phyloP scores from a whole-genome alignment of 345 rosid species.

The Salix udensis region DNA sequence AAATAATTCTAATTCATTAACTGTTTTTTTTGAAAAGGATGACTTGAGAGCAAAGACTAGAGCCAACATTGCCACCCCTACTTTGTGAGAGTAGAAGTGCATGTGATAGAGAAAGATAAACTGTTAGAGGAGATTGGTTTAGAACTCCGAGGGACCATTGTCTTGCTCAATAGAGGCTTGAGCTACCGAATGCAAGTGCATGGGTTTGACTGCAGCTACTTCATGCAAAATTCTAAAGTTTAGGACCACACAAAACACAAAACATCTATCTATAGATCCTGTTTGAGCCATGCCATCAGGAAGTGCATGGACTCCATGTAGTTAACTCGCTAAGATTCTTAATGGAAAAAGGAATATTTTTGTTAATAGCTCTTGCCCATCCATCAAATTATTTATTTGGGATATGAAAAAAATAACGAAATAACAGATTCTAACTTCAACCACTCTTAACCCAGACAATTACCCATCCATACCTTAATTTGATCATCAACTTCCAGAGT shows the following conservation, averaged over 20 bases:
- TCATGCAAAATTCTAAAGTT: background rate
- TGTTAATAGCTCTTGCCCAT: background rate
- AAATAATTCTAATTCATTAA: too few relatives aligned
- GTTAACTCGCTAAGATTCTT: background rate
- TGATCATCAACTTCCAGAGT: slow-evolving; percentile 63
- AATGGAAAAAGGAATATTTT: background rate
- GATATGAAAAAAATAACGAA: background rate
- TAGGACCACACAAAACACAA: too few relatives aligned
- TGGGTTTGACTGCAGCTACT: background rate
- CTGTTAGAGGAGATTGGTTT: background rate
- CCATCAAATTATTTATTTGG: background rate
- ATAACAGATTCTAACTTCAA: background rate
- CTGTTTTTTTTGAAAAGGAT: background rate
- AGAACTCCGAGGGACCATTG: background rate
- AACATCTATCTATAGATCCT: too few relatives aligned
- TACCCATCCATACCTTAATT: slow-evolving; percentile 53
- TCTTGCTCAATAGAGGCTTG: background rate
- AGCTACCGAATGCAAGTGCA: background rate
- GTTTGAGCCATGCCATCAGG: too few relatives aligned
- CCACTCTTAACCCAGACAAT: background rate
- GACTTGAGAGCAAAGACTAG: background rate
- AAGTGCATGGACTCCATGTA: too few relatives aligned
- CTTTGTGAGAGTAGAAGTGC: background rate
- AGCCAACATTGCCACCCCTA: background rate
- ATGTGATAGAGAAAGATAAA: background rate